These are phyloP conservation scores for Myxozyma lipomycoides DNA, from an alignment of 805 yeast genomes.

Conservation along the genomic window DNA sequence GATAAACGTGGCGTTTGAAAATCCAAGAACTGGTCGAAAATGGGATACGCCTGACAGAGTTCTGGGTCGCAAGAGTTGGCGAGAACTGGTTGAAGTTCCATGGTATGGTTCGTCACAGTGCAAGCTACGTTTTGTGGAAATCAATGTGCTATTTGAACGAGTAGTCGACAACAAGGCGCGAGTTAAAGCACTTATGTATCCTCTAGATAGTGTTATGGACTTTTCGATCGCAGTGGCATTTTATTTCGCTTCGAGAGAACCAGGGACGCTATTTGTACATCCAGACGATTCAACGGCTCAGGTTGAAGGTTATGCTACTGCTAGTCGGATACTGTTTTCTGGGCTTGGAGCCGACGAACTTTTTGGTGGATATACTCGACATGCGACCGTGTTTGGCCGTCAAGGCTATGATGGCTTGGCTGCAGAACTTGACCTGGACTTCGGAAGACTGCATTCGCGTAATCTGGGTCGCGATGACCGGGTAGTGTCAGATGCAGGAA, in stretches of 20 bases:
- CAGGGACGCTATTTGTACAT: constrained; percentile 35
- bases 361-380: constrained; percentile 93
- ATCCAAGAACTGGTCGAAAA: constrained; percentile 58
- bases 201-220: constrained; percentile 91
- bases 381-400: constrained; percentile 42
- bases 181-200: constrained; percentile 69
- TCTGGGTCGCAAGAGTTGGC: constrained; percentile 64
- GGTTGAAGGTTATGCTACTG: constrained; percentile 43
- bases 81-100: constrained; percentile 38
- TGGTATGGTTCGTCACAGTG: constrained; percentile 2
- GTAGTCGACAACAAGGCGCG: constrained; percentile 49
- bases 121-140: constrained; percentile 41
- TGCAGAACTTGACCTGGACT: constrained; percentile 63
- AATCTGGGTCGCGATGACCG: constrained; percentile 91
- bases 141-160: constrained; percentile 67
- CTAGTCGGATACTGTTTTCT: constrained; percentile 69
- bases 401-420: constrained; percentile 46
- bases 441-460: constrained; percentile 67
- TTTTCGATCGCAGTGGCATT: constrained; percentile 92
- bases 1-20: constrained; percentile 89
- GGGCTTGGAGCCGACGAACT: constrained; percentile 98
- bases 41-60: constrained; percentile 80
- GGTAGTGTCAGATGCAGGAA: constrained; percentile 80
- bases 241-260: constrained; percentile 76
- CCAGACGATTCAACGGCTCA: constrained; percentile 11